Evolutionary conservation across 2,329 filamentous ascomycete species (phyloP).

Genomic region (Alternaria tenuissima): DNA sequence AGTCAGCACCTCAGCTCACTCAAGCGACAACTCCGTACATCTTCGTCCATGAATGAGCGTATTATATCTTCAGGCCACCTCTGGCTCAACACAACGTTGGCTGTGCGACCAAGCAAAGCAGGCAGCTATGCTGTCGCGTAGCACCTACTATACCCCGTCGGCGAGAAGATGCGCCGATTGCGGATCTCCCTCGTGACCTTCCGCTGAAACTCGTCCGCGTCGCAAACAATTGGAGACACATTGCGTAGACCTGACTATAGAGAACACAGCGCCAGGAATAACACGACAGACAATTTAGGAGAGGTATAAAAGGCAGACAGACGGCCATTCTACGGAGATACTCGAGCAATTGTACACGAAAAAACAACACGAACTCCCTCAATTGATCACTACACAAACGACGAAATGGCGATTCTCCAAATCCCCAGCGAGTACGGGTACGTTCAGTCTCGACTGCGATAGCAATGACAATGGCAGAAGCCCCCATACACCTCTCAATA

Average conservation of each 20-base stretch:
- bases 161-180: conserved; percentile 24
- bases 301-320: neutral
- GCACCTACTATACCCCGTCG: conserved; percentile 13
- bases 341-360: neutral
- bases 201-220: conserved; percentile 40
- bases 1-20: neutral
- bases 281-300: neutral
- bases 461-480: neutral
- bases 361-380: neutral
- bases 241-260: neutral
- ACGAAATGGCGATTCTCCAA: conserved; percentile 32
- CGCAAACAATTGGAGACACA: conserved; percentile 2
- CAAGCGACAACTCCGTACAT: neutral
- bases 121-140: neutral
- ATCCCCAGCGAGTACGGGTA: conserved; percentile 45
- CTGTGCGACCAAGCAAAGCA: neutral
- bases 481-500: neutral
- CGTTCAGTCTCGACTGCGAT: conserved; percentile 10
- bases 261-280: neutral
- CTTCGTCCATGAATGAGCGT: conserved; percentile 1
- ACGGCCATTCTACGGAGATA: neutral
- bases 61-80: neutral
- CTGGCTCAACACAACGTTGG: neutral
- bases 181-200: neutral
- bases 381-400: conserved; percentile 1